Evolutionary conservation across 148 eudicot species (phyloP).

Genomic region (Cornus kousa): DNA sequence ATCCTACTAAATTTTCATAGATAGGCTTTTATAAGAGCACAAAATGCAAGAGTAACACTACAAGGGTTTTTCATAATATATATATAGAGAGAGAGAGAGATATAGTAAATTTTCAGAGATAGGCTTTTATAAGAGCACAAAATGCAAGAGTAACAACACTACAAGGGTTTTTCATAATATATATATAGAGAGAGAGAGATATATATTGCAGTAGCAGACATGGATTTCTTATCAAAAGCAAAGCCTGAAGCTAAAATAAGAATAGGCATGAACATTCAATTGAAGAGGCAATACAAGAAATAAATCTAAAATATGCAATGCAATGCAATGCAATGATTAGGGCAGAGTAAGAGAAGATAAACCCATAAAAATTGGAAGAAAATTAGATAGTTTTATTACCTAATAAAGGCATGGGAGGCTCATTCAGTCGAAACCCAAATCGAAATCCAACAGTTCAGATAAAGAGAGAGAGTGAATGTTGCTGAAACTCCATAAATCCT

Average conservation of each 20-base stretch:
- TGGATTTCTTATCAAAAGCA: too few species aligned
- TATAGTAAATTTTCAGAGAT: slow-evolving; percentile 4
- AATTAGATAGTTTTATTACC: slow-evolving; percentile 27
- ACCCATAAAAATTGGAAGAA: background rate
- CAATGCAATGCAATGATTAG: background rate
- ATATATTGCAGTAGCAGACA: too few species aligned
- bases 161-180: background rate
- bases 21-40: background rate
- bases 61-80: background rate
- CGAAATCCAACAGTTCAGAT: slow-evolving; percentile 8
- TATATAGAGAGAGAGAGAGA: too few species aligned
- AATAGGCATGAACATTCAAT: background rate
- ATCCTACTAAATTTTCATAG: slow-evolving; percentile 1
- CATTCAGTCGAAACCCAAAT: slow-evolving; percentile 51
- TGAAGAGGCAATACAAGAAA: background rate
- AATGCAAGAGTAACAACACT: background rate
- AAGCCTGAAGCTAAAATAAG: background rate
- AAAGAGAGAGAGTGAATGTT: background rate
- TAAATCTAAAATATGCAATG: background rate
- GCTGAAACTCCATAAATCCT: slow-evolving; percentile 9
- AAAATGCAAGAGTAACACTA: background rate
- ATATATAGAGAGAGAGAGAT: too few species aligned
- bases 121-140: background rate
- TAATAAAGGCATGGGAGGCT: slow-evolving; percentile 86
- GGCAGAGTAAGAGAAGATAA: background rate